A percentile compares a stretch with the other conserved stretches of the same genome.
Evolutionary conservation across 164 flowering plant species (phyloP).

Genomic region (Paratinospora sagittata): DNA sequence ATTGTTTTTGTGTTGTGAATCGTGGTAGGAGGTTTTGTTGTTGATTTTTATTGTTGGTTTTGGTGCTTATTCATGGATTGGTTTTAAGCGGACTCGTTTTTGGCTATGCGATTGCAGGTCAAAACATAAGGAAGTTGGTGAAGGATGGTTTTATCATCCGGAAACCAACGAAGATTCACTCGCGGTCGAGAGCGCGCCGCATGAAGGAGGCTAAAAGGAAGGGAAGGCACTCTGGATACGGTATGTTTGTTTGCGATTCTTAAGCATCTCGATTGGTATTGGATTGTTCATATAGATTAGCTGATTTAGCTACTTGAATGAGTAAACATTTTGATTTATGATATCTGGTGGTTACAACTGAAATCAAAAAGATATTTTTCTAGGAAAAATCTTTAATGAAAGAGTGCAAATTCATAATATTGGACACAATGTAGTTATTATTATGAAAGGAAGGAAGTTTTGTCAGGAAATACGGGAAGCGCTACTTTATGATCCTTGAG

Average conservation of each 20-base stretch:
- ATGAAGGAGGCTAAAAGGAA: slow-evolving; percentile 40
- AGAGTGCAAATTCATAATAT: no score
- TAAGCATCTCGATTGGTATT: not conserved
- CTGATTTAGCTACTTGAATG: not conserved
- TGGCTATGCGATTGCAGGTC: slow-evolving; percentile 22
- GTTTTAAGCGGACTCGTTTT: not conserved
- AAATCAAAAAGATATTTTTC: not conserved
- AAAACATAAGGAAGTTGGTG: slow-evolving; percentile 31
- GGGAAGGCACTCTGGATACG: slow-evolving; percentile 40
- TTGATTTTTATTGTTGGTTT: not conserved
- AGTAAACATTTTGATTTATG: not conserved
- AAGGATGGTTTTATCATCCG: slow-evolving; percentile 37
- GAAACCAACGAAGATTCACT: slow-evolving; percentile 37
- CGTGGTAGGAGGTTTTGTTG: not conserved
- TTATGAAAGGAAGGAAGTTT: no score
- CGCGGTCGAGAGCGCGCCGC: slow-evolving; percentile 34
- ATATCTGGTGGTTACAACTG: not conserved
- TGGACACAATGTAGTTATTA: no score
- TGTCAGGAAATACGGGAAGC: no score
- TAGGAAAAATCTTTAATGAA: not conserved
- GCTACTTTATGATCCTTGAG: no score
- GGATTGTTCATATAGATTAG: not conserved
- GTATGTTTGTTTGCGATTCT: slow-evolving; percentile 10
- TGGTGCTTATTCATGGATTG: no score
- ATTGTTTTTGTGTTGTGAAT: not conserved